phyloP scores from a whole-genome alignment of 2,329 filamentous ascomycete species.

The Thielaviopsis euricoi region DNA sequence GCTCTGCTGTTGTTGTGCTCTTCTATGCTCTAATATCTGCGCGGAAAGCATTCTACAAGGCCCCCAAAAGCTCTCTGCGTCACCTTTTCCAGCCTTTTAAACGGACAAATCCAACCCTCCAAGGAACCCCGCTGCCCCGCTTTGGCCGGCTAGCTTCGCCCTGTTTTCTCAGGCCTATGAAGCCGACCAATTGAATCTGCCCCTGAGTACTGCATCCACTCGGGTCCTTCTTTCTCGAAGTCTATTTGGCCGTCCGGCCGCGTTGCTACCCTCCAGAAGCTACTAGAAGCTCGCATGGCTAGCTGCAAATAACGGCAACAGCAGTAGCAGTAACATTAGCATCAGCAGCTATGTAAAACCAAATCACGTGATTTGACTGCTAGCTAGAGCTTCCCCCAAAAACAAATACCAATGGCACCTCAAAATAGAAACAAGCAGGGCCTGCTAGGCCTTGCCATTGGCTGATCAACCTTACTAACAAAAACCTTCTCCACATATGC shows the following conservation, averaged over 20 bases:
- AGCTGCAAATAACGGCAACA: too few species aligned
- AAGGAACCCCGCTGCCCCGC: not conserved
- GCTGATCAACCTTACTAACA: constrained; percentile 20
- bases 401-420: constrained; percentile 3
- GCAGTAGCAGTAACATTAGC: too few species aligned
- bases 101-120: not conserved
- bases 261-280: not conserved
- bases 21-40: too few species aligned
- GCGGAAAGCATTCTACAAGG: too few species aligned
- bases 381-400: not conserved
- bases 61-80: too few species aligned
- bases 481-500: constrained; percentile 24
- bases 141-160: not conserved
- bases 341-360: not conserved
- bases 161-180: not conserved
- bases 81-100: not conserved
- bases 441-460: constrained; percentile 15
- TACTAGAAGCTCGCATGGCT: not conserved
- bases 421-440: constrained; percentile 7
- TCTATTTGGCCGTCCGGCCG: not conserved
- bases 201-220: not conserved
- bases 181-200: not conserved
- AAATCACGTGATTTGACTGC: not conserved
- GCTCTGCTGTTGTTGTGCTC: too few species aligned
- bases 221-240: not conserved